Evolutionary conservation across 495 filamentous ascomycete species (phyloP), one percentile per base, ranked within the genome.

Genomic region (Letharia lupina): DNA sequence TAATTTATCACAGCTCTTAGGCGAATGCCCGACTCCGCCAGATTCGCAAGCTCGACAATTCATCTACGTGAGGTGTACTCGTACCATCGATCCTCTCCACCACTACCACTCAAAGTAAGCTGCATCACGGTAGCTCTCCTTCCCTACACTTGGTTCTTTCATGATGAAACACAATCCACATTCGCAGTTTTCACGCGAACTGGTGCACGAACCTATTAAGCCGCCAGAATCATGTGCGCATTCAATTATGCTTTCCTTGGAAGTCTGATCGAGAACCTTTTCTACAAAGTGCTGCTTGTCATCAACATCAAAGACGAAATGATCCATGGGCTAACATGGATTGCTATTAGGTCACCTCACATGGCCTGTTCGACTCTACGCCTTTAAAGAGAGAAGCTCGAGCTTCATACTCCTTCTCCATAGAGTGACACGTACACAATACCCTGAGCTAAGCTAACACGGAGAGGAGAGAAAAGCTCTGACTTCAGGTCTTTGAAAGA

Each of bases 181-280:
- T 79, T 79, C 77, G 77, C 77, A 79, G 77, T 79, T 79, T 79
- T 73, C 77, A 77, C 76, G 76, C 73, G 75, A 79, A 74, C 70
- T 73, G 70, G 71, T 71, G 76, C 73, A 73, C 73, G 72, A 78
- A 79, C 77, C 77, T 75, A 77, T 72, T 77, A 72, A 73, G 72
- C 71, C 77, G 75, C 66, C 69, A 73, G 69, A 70, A 67, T 69
- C 65, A 72, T 79, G 77, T 76, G 74, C 76, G 77, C 70, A 72
- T 73, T 56, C 33, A 57, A 37, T 20, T 57, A 57, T 57, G 74
- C 70, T 76, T 79, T 79, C 77, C 77, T 79, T 79, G 77, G 77
- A 79, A 75, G 77, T 79, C 77, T 79, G 77, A 79, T 45, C 58
- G 18, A 66, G 50, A 70, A 56, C 40, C 20, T 5, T 62, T 16